Base-by-base conservation (phyloP, 805 yeast species). In the Starmera caribaea region DNA sequence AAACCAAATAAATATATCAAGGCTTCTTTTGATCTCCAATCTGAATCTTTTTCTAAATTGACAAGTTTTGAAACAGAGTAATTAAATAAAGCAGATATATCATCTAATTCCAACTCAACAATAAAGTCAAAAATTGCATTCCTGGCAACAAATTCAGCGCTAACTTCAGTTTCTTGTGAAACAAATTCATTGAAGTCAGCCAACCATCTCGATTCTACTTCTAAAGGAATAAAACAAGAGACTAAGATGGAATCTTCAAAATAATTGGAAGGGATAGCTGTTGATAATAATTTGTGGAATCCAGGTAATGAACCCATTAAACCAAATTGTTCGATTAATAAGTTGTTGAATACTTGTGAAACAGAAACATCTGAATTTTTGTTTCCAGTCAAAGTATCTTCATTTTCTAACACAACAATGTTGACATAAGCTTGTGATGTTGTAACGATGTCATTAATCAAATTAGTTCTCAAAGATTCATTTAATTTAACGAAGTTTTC, bases 151-250 rank as follows among this genome's bases (percentile, higher is more conserved):
- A 60, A 58, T 5, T 71, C 73, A 0, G 79, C 62, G 0, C 79
- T 62, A 28, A 88, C 66, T 2, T 87, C 96, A 2, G 85, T 68
- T 41, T 84, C 88, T 30, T 76, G 81, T 3, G 88, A 73, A 6
- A 86, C 83, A 55, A 76, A 87, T 3, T 57, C 59, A 51, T 88
- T 86, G 51, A 77, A 72, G 52, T 88, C 89, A 2, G 62, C 65
- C 4, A 58, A 55, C 68, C 80, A 84, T n/a, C 45, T 46, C 5
- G 68, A 70, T 30, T 66, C 71, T 0, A 63, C 57, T 5, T 64
- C 69, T 1, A 50, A 42, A 8, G 56, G 47, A 4, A 49, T 15
- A 13, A 44, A 40, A 12, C 49, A 32, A 4, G 46, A 40, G 2
- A 37, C 39, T 9, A 53, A n/a, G 8, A 53, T 38, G 2, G 53